Conservation (phyloP, 2,329 filamentous ascomycete species). For the Colletotrichum liaoningense region DNA sequence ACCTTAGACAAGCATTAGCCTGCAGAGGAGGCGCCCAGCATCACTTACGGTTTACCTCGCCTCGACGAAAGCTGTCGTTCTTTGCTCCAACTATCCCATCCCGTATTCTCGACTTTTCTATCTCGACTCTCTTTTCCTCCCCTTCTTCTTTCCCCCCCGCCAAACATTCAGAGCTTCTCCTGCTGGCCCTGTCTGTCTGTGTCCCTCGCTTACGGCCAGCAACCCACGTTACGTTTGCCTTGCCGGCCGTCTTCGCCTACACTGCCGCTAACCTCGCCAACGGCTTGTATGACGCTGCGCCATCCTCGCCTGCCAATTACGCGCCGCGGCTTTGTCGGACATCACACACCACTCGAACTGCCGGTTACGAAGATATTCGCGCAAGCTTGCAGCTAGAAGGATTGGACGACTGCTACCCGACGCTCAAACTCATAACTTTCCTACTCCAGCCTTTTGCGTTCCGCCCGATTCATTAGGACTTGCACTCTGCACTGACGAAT, state of each 20-base stretch:
- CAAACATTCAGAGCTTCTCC: neutral
- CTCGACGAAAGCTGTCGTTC: neutral
- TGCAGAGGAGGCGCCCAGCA: conserved; percentile 12
- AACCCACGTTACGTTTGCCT: neutral
- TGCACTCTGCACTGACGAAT: neutral
- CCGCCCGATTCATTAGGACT: neutral
- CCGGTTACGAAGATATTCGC: conserved; percentile 31
- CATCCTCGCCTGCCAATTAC: conserved; percentile 5
- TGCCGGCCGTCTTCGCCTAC: neutral
- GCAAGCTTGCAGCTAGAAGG: conserved; percentile 28
- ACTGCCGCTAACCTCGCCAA: neutral
- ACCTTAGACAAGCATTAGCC: conserved; percentile 6
- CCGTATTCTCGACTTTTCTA: conserved; percentile 13
- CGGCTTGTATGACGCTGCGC: conserved; percentile 30
- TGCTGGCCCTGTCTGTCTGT: neutral
- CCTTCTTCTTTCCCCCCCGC: neutral
- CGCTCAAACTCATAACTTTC: neutral
- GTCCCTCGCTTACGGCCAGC: neutral
- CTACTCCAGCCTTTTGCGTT: conserved; percentile 6
- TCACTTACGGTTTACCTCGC: conserved; percentile 12
- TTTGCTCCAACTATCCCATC: conserved; percentile 15
- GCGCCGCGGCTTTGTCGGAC: conserved; percentile 23
- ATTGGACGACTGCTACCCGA: conserved; percentile 24
- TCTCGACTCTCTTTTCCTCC: neutral
- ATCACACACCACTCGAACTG: conserved; percentile 23